Evolutionary conservation across 331 rosid species (phyloP).

Genomic region (Acacia concinna): DNA sequence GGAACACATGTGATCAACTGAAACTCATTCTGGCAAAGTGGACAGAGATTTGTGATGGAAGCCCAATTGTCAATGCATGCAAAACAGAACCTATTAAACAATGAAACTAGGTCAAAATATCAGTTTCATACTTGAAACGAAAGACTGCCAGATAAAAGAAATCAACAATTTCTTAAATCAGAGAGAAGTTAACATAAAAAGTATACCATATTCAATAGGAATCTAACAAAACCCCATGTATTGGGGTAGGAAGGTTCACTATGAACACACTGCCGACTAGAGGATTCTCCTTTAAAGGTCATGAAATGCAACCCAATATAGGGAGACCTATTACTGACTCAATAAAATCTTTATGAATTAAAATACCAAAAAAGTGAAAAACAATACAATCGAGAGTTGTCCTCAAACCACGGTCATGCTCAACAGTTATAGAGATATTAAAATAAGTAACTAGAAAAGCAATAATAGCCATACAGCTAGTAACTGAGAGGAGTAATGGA

Average conservation of each 20-base stretch:
- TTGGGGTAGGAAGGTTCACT: background rate
- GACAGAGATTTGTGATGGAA: constrained; percentile 94
- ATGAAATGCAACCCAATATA: background rate
- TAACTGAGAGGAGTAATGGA: constrained; percentile 4
- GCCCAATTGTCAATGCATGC: constrained; percentile 98
- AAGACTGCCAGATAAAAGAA: constrained; percentile 11
- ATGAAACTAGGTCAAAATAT: constrained; percentile 24
- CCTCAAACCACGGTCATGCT: background rate
- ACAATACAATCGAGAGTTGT: background rate
- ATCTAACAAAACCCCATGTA: background rate
- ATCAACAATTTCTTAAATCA: constrained; percentile 20
- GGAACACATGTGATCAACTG: constrained; percentile 97
- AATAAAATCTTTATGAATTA: background rate
- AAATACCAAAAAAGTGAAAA: constrained; percentile 5
- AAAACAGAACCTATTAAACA: constrained; percentile 80
- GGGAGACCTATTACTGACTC: background rate
- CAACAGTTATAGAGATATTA: background rate
- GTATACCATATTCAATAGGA: background rate
- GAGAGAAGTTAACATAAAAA: background rate
- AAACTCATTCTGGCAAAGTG: constrained; percentile 98
- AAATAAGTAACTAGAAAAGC: constrained; percentile 11
- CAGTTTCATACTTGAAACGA: constrained; percentile 10
- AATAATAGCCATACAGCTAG: background rate
- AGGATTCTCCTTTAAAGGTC: constrained; percentile 14
- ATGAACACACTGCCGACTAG: background rate